Base-by-base conservation (phyloP, 177 flowering plant species). In the Vitis hybrid region DNA sequence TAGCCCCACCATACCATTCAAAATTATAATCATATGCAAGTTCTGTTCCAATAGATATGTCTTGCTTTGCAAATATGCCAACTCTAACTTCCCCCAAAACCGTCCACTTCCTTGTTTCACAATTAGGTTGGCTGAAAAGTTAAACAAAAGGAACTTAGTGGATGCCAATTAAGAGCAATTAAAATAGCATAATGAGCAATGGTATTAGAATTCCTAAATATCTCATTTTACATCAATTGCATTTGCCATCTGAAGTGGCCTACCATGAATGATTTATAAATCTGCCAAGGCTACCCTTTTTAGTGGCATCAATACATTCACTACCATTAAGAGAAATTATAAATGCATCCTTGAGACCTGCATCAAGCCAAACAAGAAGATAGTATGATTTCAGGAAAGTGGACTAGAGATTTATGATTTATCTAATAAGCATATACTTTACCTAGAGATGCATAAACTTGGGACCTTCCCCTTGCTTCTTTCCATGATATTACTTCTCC, bases 211-310 rank as follows among this genome's bases (percentile, higher is more conserved):
- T 10, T 34, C 14, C 32, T 61, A 49, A 10, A 13, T 62, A 52
- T 52, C 14, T 17, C 3, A 12, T 45, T 60, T 51, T 60, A 64
- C 32, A 34, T 70, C 18, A 19, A 15, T 52, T 68, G 21, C 26
- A 51, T 14, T 49, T 65, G 23, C 32, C 11, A 64, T 34, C 1
- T 61, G 55, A 78, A 66, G 60, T 56, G 73, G 51, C 88, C 88
- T 75, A 95, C 99, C 99, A 95, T 67, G 99, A 95, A 78, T 95
- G 99, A 70, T 95, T 93, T 66, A 95, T 93, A 69, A 95, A 95
- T 70, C 98, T 85, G 32, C 94, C 99, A 78, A 88, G 85, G 84
- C 98, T 93, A 74, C 99, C 99, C 74, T 93, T 95, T 73, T 72
- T 86, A 15, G 99, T 91, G 32, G 98, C 99, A 85, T 95, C 99